Evolutionary conservation across 2,329 filamentous ascomycete species (phyloP), one percentile per base, ranked within the genome.

Genomic region (Exophiala spinifera): DNA sequence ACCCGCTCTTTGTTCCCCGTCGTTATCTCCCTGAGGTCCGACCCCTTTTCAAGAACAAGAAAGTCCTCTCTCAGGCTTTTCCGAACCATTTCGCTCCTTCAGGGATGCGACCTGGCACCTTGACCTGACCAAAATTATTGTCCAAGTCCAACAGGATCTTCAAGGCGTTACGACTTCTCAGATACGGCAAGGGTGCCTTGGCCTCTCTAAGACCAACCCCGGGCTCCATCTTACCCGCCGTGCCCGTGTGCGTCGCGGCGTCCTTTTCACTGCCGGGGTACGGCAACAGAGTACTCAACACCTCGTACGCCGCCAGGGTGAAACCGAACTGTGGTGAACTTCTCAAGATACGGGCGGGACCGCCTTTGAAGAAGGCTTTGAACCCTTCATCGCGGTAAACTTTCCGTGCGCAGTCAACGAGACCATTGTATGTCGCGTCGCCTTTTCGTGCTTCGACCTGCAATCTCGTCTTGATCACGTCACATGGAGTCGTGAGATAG

Each of bases 301-400:
- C 80, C 73, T 99, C 94, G 72, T 97, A 99, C 40, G 89, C 88
- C 3, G 94, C 94, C 20, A 99, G 84, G 0, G 94, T 99, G 78
- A 97, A 97, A 61, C 94, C 94, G 71, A 99, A 99, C 70, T 99
- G 94, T 14, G 94, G 94, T 11, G 91, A 96, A 0, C 91, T 96
- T 67, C 94, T 87, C 70, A 97, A 74, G 67, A 99, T 95, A 77
- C 94, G 89, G 7, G 94, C 94, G 1, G 92, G 91, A 1, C 94
- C 94, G 63, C 94, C 94, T 79, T 97, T 97, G 85, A 97, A 99
- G 80, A 99, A 99, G 21, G 94, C 94, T 60, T 81, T 84, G 81
- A 96, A 92, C 10, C 94, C 94, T 74, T 99, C 94, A 71, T 97
- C 89, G 71, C 86, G 84, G 76, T 80, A 86, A 65, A 99, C 88